These are phyloP conservation scores for Senna siamea DNA, from an alignment of 306 rosid genomes.

Conservation along the genomic window DNA sequence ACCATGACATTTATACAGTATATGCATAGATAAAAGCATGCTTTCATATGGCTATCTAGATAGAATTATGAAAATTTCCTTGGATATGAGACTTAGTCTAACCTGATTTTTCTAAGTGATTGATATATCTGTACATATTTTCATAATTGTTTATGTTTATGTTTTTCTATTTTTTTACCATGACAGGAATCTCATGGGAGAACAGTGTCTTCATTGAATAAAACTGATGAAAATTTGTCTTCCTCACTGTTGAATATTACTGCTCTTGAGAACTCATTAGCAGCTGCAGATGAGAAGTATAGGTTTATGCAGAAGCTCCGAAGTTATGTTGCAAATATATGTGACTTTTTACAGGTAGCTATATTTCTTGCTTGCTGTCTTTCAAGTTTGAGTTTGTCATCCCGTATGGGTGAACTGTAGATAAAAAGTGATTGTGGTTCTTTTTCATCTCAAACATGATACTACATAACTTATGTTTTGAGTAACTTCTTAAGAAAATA, in stretches of 20 bases:
- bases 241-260: slow-evolving; percentile 78
- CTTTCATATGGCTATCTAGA: slow-evolving; percentile 6
- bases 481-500: neutral
- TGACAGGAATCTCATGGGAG: slow-evolving; percentile 85
- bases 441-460: neutral
- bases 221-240: slow-evolving; percentile 74
- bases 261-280: slow-evolving; percentile 71
- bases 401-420: slow-evolving; percentile 1
- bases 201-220: slow-evolving; percentile 59
- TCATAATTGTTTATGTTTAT: slow-evolving; percentile 7
- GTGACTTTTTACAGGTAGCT: slow-evolving; percentile 88
- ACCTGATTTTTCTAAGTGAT: slow-evolving; percentile 16
- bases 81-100: slow-evolving; percentile 24
- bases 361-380: slow-evolving; percentile 27
- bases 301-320: slow-evolving; percentile 87
- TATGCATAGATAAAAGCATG: slow-evolving; percentile 16
- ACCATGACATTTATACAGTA: neutral
- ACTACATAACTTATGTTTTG: neutral
- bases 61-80: slow-evolving; percentile 9
- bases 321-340: slow-evolving; percentile 68
- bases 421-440: slow-evolving; percentile 14
- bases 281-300: slow-evolving; percentile 82
- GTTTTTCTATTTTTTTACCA: neutral
- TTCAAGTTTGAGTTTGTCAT: slow-evolving; percentile 25
- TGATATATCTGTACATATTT: slow-evolving; percentile 16